phyloP scores from a whole-genome alignment of 202 grass and related monocot species.

The Bolboschoenoplectus hybrid region DNA sequence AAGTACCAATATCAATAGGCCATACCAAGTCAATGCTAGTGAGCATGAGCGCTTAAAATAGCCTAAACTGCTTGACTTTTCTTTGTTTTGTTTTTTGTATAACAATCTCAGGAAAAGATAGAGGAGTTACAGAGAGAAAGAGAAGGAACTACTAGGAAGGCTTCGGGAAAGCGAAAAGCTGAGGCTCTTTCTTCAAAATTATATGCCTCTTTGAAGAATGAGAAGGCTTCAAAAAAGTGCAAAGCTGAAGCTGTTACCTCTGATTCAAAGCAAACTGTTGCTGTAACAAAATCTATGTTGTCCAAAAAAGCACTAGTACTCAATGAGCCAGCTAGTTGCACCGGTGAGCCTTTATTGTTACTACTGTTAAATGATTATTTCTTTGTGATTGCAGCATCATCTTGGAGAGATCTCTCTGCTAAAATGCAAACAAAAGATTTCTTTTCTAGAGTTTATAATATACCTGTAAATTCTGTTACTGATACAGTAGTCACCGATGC shows the following conservation, averaged over 20 bases:
- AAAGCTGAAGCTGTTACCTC: constrained; percentile 16
- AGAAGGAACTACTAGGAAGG: constrained; percentile 30
- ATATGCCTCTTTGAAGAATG: constrained; percentile 22
- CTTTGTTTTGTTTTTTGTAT: background rate
- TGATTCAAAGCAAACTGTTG: background rate
- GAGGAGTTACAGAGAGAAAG: constrained; percentile 31
- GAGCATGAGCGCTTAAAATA: constrained; percentile 11
- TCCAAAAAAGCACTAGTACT: constrained; percentile 5
- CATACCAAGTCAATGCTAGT: background rate
- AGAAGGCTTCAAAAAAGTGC: constrained; percentile 20
- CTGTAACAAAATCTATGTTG: constrained; percentile 7
- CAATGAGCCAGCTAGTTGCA: background rate
- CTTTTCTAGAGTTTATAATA: background rate
- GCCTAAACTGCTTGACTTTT: background rate
- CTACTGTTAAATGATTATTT: background rate
- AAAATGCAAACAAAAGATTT: background rate
- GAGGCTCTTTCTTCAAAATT: constrained; percentile 38
- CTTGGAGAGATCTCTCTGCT: background rate
- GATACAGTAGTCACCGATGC: background rate
- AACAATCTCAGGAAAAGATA: constrained; percentile 33
- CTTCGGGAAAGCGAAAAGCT: constrained; percentile 33
- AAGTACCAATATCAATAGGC: background rate
- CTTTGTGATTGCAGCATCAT: background rate
- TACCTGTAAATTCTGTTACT: background rate
- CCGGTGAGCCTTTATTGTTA: constrained; percentile 20